Evolutionary conservation across 441 rosid species (phyloP).

Genomic region (Manihot esculenta): DNA sequence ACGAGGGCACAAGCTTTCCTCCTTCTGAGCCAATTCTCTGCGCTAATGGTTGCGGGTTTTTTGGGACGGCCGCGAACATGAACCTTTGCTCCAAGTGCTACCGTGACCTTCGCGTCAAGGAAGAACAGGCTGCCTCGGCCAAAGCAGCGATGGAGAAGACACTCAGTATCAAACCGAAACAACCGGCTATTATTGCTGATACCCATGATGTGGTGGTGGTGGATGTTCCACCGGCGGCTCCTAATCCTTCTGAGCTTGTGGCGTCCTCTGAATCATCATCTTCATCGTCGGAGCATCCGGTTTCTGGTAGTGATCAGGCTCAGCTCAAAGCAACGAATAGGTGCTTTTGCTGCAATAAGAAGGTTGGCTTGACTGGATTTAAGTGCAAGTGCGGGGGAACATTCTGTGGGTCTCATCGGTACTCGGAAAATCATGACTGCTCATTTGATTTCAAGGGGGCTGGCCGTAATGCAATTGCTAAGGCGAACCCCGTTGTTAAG

Average conservation of each 20-base stretch:
- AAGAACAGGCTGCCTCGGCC: conserved; percentile 58
- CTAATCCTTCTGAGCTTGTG: neutral
- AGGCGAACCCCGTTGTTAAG: conserved; percentile 69
- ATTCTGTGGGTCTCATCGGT: conserved; percentile 70
- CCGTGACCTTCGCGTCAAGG: conserved; percentile 48
- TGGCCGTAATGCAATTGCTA: conserved; percentile 62
- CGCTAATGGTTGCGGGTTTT: conserved; percentile 81
- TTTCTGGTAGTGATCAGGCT: conserved; percentile 24
- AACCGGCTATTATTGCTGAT: conserved; percentile 10
- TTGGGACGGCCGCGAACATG: conserved; percentile 76
- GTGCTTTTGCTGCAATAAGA: conserved; percentile 77
- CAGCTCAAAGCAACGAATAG: conserved; percentile 40
- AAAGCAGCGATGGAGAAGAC: conserved; percentile 69
- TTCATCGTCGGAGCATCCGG: conserved; percentile 16
- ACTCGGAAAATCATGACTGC: conserved; percentile 79
- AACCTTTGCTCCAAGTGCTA: conserved; percentile 88
- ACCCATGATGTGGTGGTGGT: neutral
- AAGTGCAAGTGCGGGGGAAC: conserved; percentile 75
- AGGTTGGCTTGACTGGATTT: conserved; percentile 73
- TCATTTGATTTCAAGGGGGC: conserved; percentile 65
- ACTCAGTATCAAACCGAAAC: conserved; percentile 37
- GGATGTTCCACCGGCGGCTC: neutral
- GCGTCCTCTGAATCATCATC: conserved; percentile 10
- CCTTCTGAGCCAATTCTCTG: conserved; percentile 67
- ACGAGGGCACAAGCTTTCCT: conserved; percentile 65